Evolutionary conservation across 306 rosid genomes (phyloP), one percentile per base, ranked within the genome.

Genomic region (Echinosophora koreensis): DNA sequence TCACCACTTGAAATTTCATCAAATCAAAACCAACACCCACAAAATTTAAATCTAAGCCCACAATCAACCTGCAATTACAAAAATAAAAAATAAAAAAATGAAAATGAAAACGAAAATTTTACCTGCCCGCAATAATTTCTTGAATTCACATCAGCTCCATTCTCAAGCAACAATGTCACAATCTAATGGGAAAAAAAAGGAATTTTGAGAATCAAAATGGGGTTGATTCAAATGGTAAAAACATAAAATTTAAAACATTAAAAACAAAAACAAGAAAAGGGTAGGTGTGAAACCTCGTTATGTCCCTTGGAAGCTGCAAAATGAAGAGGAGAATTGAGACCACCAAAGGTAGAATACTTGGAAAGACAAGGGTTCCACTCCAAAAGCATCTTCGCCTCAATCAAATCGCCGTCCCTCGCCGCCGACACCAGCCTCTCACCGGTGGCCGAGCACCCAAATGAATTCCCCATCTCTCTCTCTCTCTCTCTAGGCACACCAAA

Each of bases 41-140:
- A 35, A 67, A 68, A 77, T 39, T 52, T 6, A 50, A 73, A 72
- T 57, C 76, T 50, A 62, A 51, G 34, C 68, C 14, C 39, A 44
- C 34, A 30, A 73, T n/a, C 66, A 66, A 68, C 32, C 62, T 28
- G 42, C 55, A 69, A 47, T 28, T 15, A 13, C 51, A 50, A 60
- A 5, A 66, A 0, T 42, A 0, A 71, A 49, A 73, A 60, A 10
- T 1, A 9, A 80, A 38, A 22, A 0, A 30, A 38, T 4, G 13
- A 76, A 56, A 60, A 18, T 55, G 44, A 74, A 82, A n/a, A n/a
- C n/a, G n/a, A n/a, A n/a, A 74, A 77, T 68, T 76, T 3, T 86
- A 96, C 99, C 98, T 96, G 99, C 3, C 99, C 97, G 66, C 99
- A 95, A 70, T 95, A 95, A 81, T 95, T 95, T 75, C 96, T 92